A percentile compares a stretch with the other conserved stretches of the same genome.
Conservation (phyloP, 2,329 filamentous ascomycete genomes). For the Cryphonectria japonica region DNA sequence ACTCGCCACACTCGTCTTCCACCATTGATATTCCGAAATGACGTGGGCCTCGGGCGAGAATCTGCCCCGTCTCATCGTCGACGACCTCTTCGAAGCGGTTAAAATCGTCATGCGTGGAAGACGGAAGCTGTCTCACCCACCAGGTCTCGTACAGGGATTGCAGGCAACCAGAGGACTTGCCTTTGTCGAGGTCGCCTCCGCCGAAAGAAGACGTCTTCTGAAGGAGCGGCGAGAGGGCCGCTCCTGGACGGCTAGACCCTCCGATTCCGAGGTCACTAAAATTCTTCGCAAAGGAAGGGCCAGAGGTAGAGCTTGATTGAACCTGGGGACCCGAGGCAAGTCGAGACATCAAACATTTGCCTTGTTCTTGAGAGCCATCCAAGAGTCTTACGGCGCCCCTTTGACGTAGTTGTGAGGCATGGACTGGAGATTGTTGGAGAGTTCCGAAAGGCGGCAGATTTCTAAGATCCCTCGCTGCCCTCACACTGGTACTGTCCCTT, state of each 20-base stretch:
- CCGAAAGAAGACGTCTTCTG: background rate
- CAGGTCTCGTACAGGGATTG: background rate
- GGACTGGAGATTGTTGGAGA: background rate
- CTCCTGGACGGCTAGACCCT: background rate
- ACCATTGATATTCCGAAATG: slow-evolving; percentile 1
- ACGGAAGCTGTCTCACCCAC: background rate
- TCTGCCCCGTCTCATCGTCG: background rate
- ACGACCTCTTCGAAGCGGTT: background rate
- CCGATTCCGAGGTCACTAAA: background rate
- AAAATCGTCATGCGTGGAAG: background rate
- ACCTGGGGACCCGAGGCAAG: background rate
- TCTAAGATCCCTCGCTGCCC: background rate
- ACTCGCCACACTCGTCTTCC: background rate
- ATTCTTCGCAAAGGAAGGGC: background rate
- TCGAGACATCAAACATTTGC: background rate
- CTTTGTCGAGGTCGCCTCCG: background rate
- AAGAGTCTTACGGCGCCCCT: background rate
- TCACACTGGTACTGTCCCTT: background rate
- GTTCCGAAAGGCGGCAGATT: background rate
- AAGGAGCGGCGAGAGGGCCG: background rate
- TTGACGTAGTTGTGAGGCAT: background rate
- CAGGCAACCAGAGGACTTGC: background rate
- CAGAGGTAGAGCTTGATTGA: background rate
- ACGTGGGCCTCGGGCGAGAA: slow-evolving; percentile 6
- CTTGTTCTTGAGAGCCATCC: background rate